phyloP scores from a whole-genome alignment of 192 early-diverging fungal genomes.

The Mortierella hygrophila region DNA sequence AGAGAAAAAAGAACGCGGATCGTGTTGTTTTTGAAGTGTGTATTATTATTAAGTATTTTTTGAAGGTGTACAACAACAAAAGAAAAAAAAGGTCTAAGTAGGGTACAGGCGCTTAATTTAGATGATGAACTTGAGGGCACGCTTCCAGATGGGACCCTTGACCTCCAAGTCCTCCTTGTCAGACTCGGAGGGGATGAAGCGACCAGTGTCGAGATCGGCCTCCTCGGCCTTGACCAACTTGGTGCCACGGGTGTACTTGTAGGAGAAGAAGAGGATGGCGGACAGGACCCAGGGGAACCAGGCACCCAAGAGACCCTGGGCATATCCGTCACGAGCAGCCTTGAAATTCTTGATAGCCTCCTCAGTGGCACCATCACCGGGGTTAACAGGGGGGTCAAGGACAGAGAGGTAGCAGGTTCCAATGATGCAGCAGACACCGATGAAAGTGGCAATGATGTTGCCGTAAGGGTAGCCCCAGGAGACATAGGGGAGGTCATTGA shows the following conservation, averaged over 20 bases:
- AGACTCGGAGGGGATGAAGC: slow-evolving; percentile 47
- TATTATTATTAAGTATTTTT: slow-evolving; percentile 5
- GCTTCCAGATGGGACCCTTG: slow-evolving; percentile 38
- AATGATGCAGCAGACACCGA: slow-evolving; percentile 75
- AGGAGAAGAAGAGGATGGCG: slow-evolving; percentile 61
- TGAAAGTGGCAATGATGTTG: slow-evolving; percentile 71
- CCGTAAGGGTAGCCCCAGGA: slow-evolving; percentile 64
- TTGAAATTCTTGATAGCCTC: background rate
- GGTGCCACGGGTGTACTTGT: slow-evolving; percentile 63
- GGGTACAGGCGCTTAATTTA: slow-evolving; percentile 3
- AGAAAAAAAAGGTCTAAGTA: background rate
- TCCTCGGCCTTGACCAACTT: slow-evolving; percentile 67
- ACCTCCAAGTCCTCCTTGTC: slow-evolving; percentile 30
- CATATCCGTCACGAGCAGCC: background rate
- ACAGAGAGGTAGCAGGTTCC: slow-evolving; percentile 60
- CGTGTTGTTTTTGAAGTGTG: background rate
- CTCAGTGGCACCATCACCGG: slow-evolving; percentile 13
- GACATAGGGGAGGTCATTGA: slow-evolving; percentile 70
- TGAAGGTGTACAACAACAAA: slow-evolving; percentile 7
- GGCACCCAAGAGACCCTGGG: slow-evolving; percentile 34
- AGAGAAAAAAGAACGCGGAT: too few relatives aligned
- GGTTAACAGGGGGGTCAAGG: slow-evolving; percentile 64
- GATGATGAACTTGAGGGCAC: slow-evolving; percentile 31
- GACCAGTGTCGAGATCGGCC: slow-evolving; percentile 72
- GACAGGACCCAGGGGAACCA: slow-evolving; percentile 52